Base-by-base conservation (phyloP, 2,329 filamentous ascomycete species). In the Dendrostoma leiphaemia region DNA sequence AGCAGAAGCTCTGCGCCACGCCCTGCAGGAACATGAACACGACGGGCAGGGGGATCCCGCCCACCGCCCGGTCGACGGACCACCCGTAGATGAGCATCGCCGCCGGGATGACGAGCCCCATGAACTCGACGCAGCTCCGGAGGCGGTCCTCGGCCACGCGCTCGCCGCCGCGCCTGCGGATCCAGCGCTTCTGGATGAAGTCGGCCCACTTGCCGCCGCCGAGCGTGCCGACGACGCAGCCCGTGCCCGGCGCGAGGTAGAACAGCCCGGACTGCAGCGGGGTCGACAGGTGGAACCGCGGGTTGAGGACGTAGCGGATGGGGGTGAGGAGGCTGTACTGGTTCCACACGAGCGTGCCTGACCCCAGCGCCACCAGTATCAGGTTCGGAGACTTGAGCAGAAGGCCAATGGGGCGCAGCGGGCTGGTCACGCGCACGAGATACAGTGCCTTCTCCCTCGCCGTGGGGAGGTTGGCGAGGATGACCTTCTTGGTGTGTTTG, bases 41-140 rank as follows among this genome's bases (percentile, higher is more conserved):
- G 1, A 88, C 83, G 0, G 84, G 84, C 1, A 86, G 62, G 1
- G 73, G 67, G 13, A 76, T 67, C 2, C 74, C 74, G 7, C 74
- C 74, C 3, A 71, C 68, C 3, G 60, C 56, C 21, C 63, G 62
- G 40, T 75, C 69, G 10, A 75, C 62, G 9, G 62, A 61, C 74
- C 86, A 89, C 1, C 86, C 86, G 58, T 89, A 91, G 6, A 90
- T 69, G 7, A 91, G 72, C 71, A 90, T 85, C 62, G 82, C 86
- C 0, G 70, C 76, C 0, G 86, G 85, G 6, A 87, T 81, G 1
- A 79, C 73, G 19, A 79, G 61, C 0, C 81, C 82, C 58, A 88
- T 71, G 61, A 86, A 85, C 0, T 77, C 69, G 0, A 88, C 63
- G 24, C 80, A 80, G 1, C 80, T 82, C 28, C 84, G 79, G 12